phyloP scores from a whole-genome alignment of 768 basidiomycete species.

The Tricholoma flavovirens region DNA sequence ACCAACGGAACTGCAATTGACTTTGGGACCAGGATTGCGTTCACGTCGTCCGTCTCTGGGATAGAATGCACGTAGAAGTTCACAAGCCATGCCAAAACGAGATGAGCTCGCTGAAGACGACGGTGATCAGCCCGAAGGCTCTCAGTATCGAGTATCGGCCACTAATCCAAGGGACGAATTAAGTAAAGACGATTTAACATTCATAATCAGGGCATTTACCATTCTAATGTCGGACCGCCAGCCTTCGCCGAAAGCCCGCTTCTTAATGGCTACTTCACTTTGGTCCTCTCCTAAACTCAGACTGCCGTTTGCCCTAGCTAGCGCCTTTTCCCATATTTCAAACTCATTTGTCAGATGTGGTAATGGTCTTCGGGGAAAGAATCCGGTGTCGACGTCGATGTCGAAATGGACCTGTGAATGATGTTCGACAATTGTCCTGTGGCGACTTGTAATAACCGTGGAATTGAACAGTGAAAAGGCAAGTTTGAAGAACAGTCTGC shows the following conservation, averaged over 20 bases:
- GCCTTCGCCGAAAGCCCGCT: slow-evolving; percentile 48
- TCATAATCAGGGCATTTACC: slow-evolving; percentile 39
- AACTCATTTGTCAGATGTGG: slow-evolving; percentile 49
- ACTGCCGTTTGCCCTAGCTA: slow-evolving; percentile 45
- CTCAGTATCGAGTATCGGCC: slow-evolving; percentile 61
- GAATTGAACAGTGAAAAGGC: slow-evolving; percentile 43
- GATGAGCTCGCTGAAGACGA: slow-evolving; percentile 76
- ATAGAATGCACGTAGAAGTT: slow-evolving; percentile 89
- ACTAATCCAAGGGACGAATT: slow-evolving; percentile 35
- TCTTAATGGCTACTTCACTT: slow-evolving; percentile 39
- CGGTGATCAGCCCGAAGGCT: slow-evolving; percentile 50
- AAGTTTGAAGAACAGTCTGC: slow-evolving; percentile 43
- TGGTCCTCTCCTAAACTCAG: slow-evolving; percentile 56
- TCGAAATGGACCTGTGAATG: slow-evolving; percentile 46
- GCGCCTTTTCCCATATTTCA: slow-evolving; percentile 66
- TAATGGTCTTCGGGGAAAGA: slow-evolving; percentile 69
- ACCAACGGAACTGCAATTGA: slow-evolving; percentile 76
- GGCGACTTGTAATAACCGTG: slow-evolving; percentile 28
- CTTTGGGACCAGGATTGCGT: slow-evolving; percentile 58
- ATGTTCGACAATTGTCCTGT: slow-evolving; percentile 25
- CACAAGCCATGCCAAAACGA: slow-evolving; percentile 83
- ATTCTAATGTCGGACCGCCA: slow-evolving; percentile 64
- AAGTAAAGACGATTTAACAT: slow-evolving; percentile 8
- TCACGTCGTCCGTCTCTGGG: slow-evolving; percentile 33
- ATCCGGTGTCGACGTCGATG: slow-evolving; percentile 64